Evolutionary conservation across 1,139 yeast species (phyloP), one percentile per base, ranked within the genome.

Genomic region (Lodderomyces oxycetoniae): DNA sequence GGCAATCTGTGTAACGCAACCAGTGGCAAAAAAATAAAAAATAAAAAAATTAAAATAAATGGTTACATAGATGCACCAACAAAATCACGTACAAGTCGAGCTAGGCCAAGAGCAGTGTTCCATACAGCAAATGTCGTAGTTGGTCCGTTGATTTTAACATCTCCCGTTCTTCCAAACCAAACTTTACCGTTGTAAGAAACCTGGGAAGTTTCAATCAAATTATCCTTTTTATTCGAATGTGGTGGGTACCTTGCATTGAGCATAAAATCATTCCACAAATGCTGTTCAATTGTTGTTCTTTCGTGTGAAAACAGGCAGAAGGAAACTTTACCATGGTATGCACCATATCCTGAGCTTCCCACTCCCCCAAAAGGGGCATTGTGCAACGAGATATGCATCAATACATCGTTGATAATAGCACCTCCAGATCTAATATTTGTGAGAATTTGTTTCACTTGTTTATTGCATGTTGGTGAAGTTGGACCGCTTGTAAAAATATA

Each of bases 311-410:
- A 89, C 10, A 82, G 65, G 36, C 75, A 69, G 61, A 79, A 80
- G 0, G 94, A 84, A 52, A 61, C 69, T 42, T 60, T 61, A 4
- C 96, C 96, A 50, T 88, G 96, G 59, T 87, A 88, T 21, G 77
- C 73, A 8, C 89, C 89, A 36, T 66, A 61, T 0, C 97, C 97
- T 0, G 95, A 84, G 17, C 57, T 56, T 15, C 96, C 96, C 38
- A 88, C 63, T 23, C 97, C 97, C 29, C 97, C 97, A 59, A 89
- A 89, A 11, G 97, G 96, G 6, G 86, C 75, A 36, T 71, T 69
- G 12, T 67, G 48, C 37, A 84, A 67, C 1, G 76, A 86, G 26
- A 76, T 86, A 42, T 88, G 95, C 50, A 85, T 45, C 37, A 86
- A 41, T 1, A 79, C 71, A 42, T 88, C 96, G 51, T 87, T 86